Evolutionary conservation across 2,329 filamentous ascomycete species (phyloP).

Genomic region (Westerdykella sp.): DNA sequence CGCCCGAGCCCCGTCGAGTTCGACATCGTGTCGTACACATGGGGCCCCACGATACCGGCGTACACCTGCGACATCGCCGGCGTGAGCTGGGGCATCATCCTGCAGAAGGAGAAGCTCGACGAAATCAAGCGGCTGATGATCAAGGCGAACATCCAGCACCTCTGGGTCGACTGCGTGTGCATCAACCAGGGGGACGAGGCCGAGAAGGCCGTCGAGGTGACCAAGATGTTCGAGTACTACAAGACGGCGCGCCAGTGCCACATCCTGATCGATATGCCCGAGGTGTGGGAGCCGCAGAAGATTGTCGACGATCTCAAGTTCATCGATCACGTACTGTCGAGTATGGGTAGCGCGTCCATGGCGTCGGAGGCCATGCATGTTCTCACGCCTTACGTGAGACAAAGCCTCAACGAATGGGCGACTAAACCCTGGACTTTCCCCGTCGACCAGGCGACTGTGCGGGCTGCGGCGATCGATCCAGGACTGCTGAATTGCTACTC

Average conservation of each 20-base stretch:
- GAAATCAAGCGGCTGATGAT: conserved; percentile 1
- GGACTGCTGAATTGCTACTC: neutral
- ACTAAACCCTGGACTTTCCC: neutral
- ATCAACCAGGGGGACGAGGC: conserved; percentile 13
- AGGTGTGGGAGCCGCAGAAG: conserved; percentile 25
- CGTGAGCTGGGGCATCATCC: neutral
- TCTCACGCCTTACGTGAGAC: conserved; percentile 11
- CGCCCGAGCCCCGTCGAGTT: neutral
- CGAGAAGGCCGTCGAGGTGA: neutral
- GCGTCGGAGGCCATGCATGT: conserved; percentile 15
- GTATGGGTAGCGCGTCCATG: conserved; percentile 16
- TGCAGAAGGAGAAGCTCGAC: neutral
- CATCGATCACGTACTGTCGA: conserved; percentile 21
- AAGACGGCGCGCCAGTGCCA: conserved; percentile 15
- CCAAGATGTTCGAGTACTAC: conserved; percentile 15
- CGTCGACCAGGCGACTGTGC: neutral
- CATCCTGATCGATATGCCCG: conserved; percentile 28
- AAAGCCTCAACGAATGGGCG: conserved; percentile 5
- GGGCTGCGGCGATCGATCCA: neutral
- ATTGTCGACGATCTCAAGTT: conserved; percentile 29
- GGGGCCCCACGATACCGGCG: neutral
- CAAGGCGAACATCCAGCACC: conserved; percentile 6
- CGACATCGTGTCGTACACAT: conserved; percentile 1
- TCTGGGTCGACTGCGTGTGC: conserved; percentile 19
- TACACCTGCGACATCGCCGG: neutral